A percentile compares a stretch with the other conserved stretches of the same genome.
These are phyloP conservation scores for Rhodamnia argentea DNA, from an alignment of 345 rosid species.

Conservation along the genomic window DNA sequence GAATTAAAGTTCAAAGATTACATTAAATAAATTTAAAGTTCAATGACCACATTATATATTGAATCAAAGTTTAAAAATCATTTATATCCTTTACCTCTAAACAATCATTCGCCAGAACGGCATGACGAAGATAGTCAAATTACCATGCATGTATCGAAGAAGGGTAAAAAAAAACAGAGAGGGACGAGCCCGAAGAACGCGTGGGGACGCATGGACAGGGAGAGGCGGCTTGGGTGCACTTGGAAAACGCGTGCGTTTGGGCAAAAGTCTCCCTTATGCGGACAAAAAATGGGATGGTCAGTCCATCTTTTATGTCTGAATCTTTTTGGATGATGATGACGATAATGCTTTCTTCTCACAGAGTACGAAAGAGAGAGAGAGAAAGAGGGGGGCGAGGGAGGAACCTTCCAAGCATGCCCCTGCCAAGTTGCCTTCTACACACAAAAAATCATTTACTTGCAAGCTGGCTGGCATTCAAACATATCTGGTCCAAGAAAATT, in stretches of 20 bases:
- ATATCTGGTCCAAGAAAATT: neutral
- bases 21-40: no score
- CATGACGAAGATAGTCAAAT: neutral
- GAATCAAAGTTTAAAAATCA: fast-evolving
- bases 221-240: neutral
- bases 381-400: neutral
- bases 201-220: neutral
- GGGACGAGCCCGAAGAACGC: neutral
- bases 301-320: neutral
- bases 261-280: neutral
- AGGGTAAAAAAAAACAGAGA: neutral
- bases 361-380: neutral
- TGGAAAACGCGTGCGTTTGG: neutral
- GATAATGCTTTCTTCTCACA: neutral
- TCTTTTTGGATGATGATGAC: neutral
- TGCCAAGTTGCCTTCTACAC: neutral
- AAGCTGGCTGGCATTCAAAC: neutral
- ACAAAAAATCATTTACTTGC: neutral
- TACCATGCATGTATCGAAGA: neutral
- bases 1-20: no score
- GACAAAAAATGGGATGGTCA: neutral
- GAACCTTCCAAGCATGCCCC: neutral
- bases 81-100: no score
- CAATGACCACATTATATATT: no score
- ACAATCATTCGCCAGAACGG: neutral